Evolutionary conservation across 176 grass and related monocot species (phyloP).

Genomic region (Raddia distichophylla): DNA sequence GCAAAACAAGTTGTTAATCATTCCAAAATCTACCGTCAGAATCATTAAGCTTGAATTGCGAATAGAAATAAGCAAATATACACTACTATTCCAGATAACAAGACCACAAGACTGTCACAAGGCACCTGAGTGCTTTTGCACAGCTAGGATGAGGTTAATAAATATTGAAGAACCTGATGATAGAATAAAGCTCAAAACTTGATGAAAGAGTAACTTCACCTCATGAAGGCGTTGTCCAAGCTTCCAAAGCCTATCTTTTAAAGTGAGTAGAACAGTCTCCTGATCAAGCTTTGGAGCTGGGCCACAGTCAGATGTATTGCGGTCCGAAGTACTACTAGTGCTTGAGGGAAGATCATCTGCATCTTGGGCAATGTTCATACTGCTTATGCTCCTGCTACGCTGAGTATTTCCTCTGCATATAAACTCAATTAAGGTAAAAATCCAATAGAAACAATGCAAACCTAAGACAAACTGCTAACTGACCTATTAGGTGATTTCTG

Average conservation of each 20-base stretch:
- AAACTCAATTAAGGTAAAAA: constrained; percentile 37
- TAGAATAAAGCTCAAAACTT: constrained; percentile 5
- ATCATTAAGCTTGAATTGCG: background rate
- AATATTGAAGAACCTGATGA: constrained; percentile 19
- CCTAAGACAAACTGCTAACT: constrained; percentile 39
- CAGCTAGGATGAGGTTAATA: constrained; percentile 1
- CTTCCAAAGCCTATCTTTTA: constrained; percentile 64
- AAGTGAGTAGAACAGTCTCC: constrained; percentile 53
- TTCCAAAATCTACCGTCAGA: background rate
- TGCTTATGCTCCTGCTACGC: constrained; percentile 54
- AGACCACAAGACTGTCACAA: constrained; percentile 11
- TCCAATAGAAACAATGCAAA: constrained; percentile 22
- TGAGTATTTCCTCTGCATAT: constrained; percentile 65
- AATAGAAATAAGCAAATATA: background rate
- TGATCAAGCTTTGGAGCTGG: constrained; percentile 49
- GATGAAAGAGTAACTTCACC: constrained; percentile 51
- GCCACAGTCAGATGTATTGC: constrained; percentile 51
- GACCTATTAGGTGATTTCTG: constrained; percentile 69
- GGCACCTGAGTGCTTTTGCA: constrained; percentile 12
- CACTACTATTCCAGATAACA: background rate
- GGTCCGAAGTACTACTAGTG: constrained; percentile 42
- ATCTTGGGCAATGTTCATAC: constrained; percentile 33
- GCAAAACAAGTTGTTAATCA: constrained; percentile 7
- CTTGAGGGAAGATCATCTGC: constrained; percentile 44
- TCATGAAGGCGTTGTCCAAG: constrained; percentile 63